Evolutionary conservation across 2,329 filamentous ascomycete species (phyloP).

Genomic region (Bertia moriformis): DNA sequence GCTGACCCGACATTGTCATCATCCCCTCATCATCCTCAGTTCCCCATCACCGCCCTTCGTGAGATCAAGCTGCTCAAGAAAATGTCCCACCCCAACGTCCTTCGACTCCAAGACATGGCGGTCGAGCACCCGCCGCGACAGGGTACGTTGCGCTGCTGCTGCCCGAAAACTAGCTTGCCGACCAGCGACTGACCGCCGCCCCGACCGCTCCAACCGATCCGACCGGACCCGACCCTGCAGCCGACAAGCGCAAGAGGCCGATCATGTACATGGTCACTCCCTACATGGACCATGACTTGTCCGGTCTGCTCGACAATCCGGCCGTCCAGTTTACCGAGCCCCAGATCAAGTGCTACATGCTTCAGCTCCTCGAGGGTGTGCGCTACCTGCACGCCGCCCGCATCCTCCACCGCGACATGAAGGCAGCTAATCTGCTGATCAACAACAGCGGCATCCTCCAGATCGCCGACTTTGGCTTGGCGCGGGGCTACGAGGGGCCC

Average conservation of each 20-base stretch:
- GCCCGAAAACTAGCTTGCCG: conserved; percentile 3
- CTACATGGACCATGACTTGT: conserved; percentile 99
- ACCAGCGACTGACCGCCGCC: neutral
- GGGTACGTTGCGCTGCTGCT: conserved; percentile 17
- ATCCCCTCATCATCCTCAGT: conserved; percentile 28
- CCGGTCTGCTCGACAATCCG: conserved; percentile 87
- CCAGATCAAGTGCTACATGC: conserved; percentile 96
- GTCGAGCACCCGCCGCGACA: conserved; percentile 61
- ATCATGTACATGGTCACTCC: conserved; percentile 98
- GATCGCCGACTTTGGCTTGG: conserved; percentile 93
- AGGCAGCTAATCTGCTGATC: conserved; percentile 92
- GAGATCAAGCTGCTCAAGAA: conserved; percentile 97
- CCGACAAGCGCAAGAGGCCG: conserved; percentile 64
- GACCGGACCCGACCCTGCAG: conserved; percentile 22
- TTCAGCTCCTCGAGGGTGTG: conserved; percentile 80
- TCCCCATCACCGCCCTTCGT: conserved; percentile 92
- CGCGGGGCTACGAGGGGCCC: conserved; percentile 78
- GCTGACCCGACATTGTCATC: neutral
- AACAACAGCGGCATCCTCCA: conserved; percentile 86
- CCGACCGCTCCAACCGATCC: neutral
- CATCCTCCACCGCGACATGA: conserved; percentile 96
- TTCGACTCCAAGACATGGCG: conserved; percentile 87
- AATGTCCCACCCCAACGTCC: conserved; percentile 76
- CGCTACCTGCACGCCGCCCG: conserved; percentile 78
- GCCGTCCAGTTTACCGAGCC: conserved; percentile 72